A percentile compares a stretch with the other conserved stretches of the same genome.
Evolutionary conservation across 768 basidiomycete species (phyloP).

Genomic region (Termitomyces heimii): DNA sequence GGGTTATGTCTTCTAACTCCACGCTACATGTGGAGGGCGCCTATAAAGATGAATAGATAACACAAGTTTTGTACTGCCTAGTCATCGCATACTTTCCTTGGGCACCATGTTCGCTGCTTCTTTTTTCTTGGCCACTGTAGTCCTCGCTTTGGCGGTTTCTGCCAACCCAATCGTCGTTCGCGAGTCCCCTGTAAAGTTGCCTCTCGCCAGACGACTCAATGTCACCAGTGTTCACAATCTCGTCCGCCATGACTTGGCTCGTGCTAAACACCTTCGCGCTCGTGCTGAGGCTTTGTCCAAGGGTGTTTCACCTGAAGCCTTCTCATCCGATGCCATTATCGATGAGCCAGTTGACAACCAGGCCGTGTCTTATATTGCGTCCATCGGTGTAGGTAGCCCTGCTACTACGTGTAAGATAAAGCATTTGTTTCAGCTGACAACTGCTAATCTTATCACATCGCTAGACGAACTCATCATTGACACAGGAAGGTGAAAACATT

Average conservation of each 20-base stretch:
- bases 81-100: neutral
- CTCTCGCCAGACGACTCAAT: slow-evolving; percentile 47
- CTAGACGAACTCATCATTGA: slow-evolving; percentile 53
- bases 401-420: slow-evolving; percentile 39
- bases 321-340: slow-evolving; percentile 22
- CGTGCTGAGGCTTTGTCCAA: slow-evolving; percentile 28
- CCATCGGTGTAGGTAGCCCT: slow-evolving; percentile 49
- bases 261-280: slow-evolving; percentile 37
- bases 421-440: neutral
- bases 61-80: neutral
- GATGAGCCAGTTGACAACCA: slow-evolving; percentile 32
- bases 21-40: neutral
- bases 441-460: neutral
- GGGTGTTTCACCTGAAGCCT: slow-evolving; percentile 15
- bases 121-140: slow-evolving; percentile 34
- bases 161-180: slow-evolving; percentile 39
- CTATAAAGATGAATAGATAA: slow-evolving; percentile 8
- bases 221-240: slow-evolving; percentile 41
- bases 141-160: slow-evolving; percentile 40
- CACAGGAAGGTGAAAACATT: slow-evolving; percentile 40
- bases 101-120: slow-evolving; percentile 32
- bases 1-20: neutral
- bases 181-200: slow-evolving; percentile 36
- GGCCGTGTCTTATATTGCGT: slow-evolving; percentile 37
- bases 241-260: slow-evolving; percentile 42